Percentiles rank a stretch among this genome's conserved stretches.
Evolutionary conservation across 306 rosid species (phyloP).

Genomic region (Hippophae rhamnoides): DNA sequence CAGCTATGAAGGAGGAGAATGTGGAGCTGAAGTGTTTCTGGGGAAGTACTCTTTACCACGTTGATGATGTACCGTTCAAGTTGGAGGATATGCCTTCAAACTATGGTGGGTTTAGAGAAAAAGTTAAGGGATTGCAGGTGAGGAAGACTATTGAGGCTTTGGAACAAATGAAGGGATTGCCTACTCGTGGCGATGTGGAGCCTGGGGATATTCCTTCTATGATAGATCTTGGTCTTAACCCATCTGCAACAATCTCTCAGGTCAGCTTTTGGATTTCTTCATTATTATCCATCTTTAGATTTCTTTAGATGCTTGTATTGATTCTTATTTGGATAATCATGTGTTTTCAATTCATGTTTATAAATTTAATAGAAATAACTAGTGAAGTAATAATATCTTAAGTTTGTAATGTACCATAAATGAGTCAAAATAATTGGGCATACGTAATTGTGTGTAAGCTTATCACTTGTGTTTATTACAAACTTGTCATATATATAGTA

Average conservation of each 20-base stretch:
- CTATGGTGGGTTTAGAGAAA: constrained; percentile 75
- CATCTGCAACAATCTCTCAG: constrained; percentile 62
- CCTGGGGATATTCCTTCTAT: constrained; percentile 80
- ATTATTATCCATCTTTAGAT: not conserved
- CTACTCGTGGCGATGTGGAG: constrained; percentile 79
- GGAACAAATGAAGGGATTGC: constrained; percentile 83
- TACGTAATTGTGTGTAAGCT: too few relatives aligned
- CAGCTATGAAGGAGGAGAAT: constrained; percentile 71
- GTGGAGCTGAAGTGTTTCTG: constrained; percentile 81
- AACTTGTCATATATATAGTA: too few relatives aligned
- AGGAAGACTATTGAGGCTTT: constrained; percentile 79
- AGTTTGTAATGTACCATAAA: too few relatives aligned
- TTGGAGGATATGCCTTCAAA: constrained; percentile 86
- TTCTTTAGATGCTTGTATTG: not conserved
- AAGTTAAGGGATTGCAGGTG: constrained; percentile 56
- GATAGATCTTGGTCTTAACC: constrained; percentile 70
- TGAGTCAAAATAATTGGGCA: too few relatives aligned
- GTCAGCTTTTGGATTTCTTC: constrained; percentile 18
- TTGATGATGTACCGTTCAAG: constrained; percentile 78
- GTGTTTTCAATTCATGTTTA: too few relatives aligned
- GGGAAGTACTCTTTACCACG: constrained; percentile 88
- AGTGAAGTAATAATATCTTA: too few relatives aligned
- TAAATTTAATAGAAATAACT: too few relatives aligned
- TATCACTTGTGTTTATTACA: too few relatives aligned
- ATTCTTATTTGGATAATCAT: too few relatives aligned